Evolutionary conservation across 2,329 filamentous ascomycete genomes (phyloP).

Genomic region (Teratosphaeria zuluensis): DNA sequence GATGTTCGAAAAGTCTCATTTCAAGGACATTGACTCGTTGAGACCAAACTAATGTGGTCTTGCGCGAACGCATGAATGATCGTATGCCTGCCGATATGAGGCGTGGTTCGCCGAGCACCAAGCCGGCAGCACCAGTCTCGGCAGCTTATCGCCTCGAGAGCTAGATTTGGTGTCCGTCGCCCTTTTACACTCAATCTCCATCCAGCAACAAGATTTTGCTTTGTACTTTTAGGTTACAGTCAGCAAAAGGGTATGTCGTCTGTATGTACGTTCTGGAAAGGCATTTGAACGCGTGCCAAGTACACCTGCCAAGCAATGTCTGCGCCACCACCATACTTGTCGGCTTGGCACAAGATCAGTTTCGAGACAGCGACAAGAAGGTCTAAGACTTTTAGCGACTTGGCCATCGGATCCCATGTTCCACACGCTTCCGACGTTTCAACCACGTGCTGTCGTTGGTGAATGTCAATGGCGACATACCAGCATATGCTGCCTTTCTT

Average conservation of each 20-base stretch:
- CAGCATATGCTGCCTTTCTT: neutral
- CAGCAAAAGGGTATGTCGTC: too few species aligned
- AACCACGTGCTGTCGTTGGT: neutral
- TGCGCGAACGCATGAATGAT: too few species aligned
- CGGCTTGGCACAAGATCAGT: neutral
- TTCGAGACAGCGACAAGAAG: neutral
- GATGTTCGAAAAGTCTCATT: too few species aligned
- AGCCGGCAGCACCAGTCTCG: neutral
- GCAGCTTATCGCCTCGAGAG: neutral
- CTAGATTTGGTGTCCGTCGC: neutral
- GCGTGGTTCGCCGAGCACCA: neutral
- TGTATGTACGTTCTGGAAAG: neutral
- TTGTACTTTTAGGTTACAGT: too few species aligned
- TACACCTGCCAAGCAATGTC: neutral
- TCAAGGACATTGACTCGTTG: neutral
- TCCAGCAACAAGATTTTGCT: neutral
- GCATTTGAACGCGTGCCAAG: neutral
- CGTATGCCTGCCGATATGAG: too few species aligned
- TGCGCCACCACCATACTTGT: neutral
- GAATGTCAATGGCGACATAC: neutral
- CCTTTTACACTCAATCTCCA: neutral
- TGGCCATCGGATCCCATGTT: neutral
- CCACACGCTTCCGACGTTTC: neutral
- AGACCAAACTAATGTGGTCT: neutral
- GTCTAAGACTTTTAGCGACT: neutral